Base-by-base conservation (phyloP, 768 basidiomycete genomes). In the Boletus eberwhitei region DNA sequence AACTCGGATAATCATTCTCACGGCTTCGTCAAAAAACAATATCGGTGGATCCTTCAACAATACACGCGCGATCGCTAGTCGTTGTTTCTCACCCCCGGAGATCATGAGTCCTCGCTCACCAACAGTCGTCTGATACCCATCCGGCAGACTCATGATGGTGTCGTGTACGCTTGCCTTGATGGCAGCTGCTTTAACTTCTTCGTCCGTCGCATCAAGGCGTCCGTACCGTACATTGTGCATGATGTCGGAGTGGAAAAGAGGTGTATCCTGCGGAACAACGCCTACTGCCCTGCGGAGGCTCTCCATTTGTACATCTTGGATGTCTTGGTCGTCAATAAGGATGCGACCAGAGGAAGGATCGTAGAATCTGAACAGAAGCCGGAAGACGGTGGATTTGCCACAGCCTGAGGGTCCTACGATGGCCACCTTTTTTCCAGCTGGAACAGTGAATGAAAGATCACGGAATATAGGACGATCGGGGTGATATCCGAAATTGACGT, bases 31-130 rank as follows among this genome's bases (percentile, higher is more conserved):
- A 65, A 99, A 99, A 76, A 98, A 98, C 63, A 98, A 65, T 62
- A 98, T 98, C 13, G 89, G 87, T 0, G 97, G 95, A 69, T 99
- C 89, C 74, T 98, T 98, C 46, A 98, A 72, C 63, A 99, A 72
- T 34, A 95, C 86, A 24, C 97, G 77, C 22, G 97, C 97, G 17
- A 99, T 91, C 3, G 97, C 97, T 62, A 99, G 72, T 48, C 97
- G 74, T 76, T 99, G 97, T 73, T 99, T 99, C 79, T 99, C 97
- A 2, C 97, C 97, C 0, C 97, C 97, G 36, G 92, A 95, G 45
- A 99, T 92, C 97, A 99, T 99, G 67, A 98, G 70, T 5, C 97
- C 97, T 38, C 97, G 75, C 73, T 99, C 97, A 1, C 97, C 97
- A 22, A 99, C 97, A 64, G 88, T 88, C 2, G 97, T 98, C 38